Conservation (phyloP, 495 filamentous ascomycete species). For the Penicillium soppii region DNA sequence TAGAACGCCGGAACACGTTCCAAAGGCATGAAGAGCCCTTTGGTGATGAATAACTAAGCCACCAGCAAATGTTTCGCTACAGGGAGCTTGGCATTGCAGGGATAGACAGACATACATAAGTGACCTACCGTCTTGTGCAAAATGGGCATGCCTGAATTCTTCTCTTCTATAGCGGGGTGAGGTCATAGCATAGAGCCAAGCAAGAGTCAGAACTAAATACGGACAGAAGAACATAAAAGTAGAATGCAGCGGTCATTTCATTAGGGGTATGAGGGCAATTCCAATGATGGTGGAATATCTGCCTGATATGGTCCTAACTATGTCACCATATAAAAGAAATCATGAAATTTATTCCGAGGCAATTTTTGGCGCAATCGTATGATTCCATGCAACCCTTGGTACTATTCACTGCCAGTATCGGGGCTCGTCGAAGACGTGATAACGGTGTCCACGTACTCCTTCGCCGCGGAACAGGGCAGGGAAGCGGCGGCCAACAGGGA, state of each 20-base stretch:
- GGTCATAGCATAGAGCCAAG: background rate
- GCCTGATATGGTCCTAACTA: conserved; percentile 1
- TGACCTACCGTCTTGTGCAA: no score
- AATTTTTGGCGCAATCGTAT: background rate
- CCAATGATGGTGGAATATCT: conserved; percentile 7
- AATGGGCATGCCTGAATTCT: no score
- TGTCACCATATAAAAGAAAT: conserved; percentile 5
- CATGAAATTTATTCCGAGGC: conserved; percentile 4
- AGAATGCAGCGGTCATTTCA: conserved; percentile 5
- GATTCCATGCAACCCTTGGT: background rate
- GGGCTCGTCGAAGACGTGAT: conserved; percentile 96
- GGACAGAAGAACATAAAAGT: background rate
- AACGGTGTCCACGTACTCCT: conserved; percentile 85
- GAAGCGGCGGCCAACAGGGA: conserved; percentile 77
- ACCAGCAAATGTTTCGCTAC: no score
- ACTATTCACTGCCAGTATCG: conserved; percentile 59
- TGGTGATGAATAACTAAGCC: no score
- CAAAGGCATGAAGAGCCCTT: no score
- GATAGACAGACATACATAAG: no score
- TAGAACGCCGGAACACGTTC: no score
- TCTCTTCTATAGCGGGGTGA: no score
- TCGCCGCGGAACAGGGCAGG: conserved; percentile 83
- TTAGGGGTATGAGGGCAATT: background rate
- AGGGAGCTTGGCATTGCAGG: no score
- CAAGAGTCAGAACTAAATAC: background rate